Conservation (phyloP, 768 basidiomycete genomes). For the Tulasnella sp. region DNA sequence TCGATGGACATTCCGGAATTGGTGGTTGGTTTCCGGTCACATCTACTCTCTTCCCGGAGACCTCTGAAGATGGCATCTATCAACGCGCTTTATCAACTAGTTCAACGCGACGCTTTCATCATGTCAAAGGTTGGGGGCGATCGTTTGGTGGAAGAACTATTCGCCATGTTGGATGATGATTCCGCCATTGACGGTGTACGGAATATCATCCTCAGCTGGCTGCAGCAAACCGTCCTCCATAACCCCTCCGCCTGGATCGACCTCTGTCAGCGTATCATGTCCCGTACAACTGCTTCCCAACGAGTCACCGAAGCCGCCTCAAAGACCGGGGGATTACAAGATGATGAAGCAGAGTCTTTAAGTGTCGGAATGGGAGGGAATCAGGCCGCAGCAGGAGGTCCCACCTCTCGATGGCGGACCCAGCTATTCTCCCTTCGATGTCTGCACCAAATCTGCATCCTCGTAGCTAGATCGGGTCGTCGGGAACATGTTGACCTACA, state of each 20-base stretch:
- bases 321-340: conserved; percentile 47
- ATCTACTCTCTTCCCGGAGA: conserved; percentile 72
- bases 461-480: conserved; percentile 62
- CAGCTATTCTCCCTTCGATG: conserved; percentile 92
- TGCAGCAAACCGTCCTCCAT: conserved; percentile 85
- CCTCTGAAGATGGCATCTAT: conserved; percentile 91
- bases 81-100: conserved; percentile 92
- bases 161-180: conserved; percentile 91
- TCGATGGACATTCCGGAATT: conserved; percentile 74
- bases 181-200: conserved; percentile 88
- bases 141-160: conserved; percentile 85
- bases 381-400: conserved; percentile 28
- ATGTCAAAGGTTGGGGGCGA: conserved; percentile 95
- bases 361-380: conserved; percentile 43
- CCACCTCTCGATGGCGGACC: conserved; percentile 88
- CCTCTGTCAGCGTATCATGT: conserved; percentile 95
- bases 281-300: conserved; percentile 79
- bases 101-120: conserved; percentile 84
- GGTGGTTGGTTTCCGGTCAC: conserved; percentile 64
- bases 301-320: conserved; percentile 56
- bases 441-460: conserved; percentile 76
- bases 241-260: conserved; percentile 98
- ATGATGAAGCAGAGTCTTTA: conserved; percentile 92
- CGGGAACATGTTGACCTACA: conserved; percentile 77
- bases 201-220: conserved; percentile 88